Evolutionary conservation across 2,329 filamentous ascomycete genomes (phyloP), one percentile per base, ranked within the genome.

Genomic region (Ophiostoma sp.): DNA sequence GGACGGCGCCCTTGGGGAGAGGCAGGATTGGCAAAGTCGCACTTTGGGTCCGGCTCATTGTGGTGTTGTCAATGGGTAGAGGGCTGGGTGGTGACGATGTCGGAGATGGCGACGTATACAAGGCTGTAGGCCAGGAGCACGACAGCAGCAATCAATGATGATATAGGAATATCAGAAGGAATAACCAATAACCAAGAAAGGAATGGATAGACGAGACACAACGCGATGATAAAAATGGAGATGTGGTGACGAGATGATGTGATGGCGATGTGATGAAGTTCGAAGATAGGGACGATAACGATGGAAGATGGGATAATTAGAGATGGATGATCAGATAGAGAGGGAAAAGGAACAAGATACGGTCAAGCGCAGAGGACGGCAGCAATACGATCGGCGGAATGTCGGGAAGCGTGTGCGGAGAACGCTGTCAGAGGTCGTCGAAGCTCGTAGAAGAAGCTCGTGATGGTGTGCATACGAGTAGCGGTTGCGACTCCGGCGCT

Each of bases 1-100:
- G 87, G 73, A 97, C 90, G 71, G 87, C 86, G 72, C 89, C 90
- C 75, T 89, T 88, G 67, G 92, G 87, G 60, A 98, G 85, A 49
- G 93, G 91, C 73, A 98, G 89, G 74, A 98, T 81, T 63, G 94
- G 91, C 45, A 97, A 79, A 67, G 79, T 79, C 62, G 79, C 77
- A 68, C 81, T 79, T 73, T 81, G 76, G 72, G 77, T 75, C 64
- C 72, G 76, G 60, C 73, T 73, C 76, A 77, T 77, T 40, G 27
- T 47, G 49, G 16, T 18, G 16, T 18, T 63, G 40, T 60, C 47
- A 5, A 49, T 44, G 42, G 27, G 27, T 2, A 27, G 27, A 27
- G 27, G 27, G 27, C 27, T 27, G 36, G 52, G 8, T 55, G n/a
- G 27, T 38, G 36, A 27, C 1, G 27, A 27, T 27, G 27, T 27